Evolutionary conservation across 140 eudicot genomes (phyloP), one percentile per base, ranked within the genome.

Genomic region (Anethum foeniculum): DNA sequence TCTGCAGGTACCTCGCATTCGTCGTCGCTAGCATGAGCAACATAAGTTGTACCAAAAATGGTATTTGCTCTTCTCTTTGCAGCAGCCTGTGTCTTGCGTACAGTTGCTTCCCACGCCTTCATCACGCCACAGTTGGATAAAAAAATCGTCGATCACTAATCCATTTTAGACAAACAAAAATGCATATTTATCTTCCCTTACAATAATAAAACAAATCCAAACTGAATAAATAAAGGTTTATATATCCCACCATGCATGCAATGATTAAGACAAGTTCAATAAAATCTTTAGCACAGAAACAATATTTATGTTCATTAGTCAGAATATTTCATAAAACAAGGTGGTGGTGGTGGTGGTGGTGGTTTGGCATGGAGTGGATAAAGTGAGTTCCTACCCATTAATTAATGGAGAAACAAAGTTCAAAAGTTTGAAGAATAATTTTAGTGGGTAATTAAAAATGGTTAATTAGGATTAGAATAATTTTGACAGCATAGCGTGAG

Each of bases 31-130:
- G 78, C 86, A 36, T 90, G 90, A 38, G 91, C 82, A 16, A 85
- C 87, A 7, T 87, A 86, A 84, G 85, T 88, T 44, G 96, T 89
- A 13, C 99, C 99, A 21, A 95, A 94, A 9, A 95, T 86, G 67
- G 90, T 90, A 88, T 90, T 93, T 79, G 97, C 99, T 82, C 97
- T 86, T 67, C 93, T 92, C 83, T 87, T 90, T 6, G 93, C 93
- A 2, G 88, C 97, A 0, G 86, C 88, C 77, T 95, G 99, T 71
- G 99, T 95, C 86, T 88, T 95, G 6, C 97, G 88, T 43, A 94
- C 89, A 1, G 99, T 92, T 64, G 97, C 95, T 81, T 92, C 99
- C 99, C 99, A 95, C 68, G 99, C 99, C 96, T 90, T 95, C 93
- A 95, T 95, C 83, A 82, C 91, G 69, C 72, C 67, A 34, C 80